A percentile compares a stretch with the other conserved stretches of the same genome.
These are phyloP conservation scores for Moesziomyces sp. DNA, from an alignment of 1,284 basidiomycete species.

Conservation along the genomic window DNA sequence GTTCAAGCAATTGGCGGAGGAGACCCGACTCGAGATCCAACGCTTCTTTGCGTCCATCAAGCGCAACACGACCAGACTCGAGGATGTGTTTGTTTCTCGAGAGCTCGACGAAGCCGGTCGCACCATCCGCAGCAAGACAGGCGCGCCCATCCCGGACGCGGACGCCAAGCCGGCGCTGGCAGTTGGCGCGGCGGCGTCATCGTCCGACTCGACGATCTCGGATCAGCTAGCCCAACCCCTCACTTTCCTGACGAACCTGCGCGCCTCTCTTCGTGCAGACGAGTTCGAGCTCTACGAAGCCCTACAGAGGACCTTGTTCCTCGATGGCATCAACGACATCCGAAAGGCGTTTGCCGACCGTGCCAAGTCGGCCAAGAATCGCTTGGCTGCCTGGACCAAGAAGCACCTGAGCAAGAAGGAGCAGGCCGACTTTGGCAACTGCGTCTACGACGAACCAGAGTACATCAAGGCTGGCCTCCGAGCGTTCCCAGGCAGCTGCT, in stretches of 20 bases:
- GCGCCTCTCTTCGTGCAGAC: conserved; percentile 39
- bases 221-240: conserved; percentile 36
- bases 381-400: conserved; percentile 51
- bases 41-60: conserved; percentile 58
- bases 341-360: conserved; percentile 56
- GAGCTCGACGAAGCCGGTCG: conserved; percentile 58
- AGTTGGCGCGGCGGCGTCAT: not conserved
- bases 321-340: conserved; percentile 53
- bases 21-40: conserved; percentile 58
- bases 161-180: not conserved
- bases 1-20: conserved; percentile 32
- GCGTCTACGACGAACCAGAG: conserved; percentile 51
- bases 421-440: conserved; percentile 31
- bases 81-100: conserved; percentile 53
- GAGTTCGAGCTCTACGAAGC: conserved; percentile 61
- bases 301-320: conserved; percentile 38
- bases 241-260: conserved; percentile 41
- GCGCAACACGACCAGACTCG: conserved; percentile 41
- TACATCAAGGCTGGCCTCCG: conserved; percentile 42
- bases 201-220: conserved; percentile 17
- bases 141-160: not conserved
- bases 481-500: conserved; percentile 53
- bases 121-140: conserved; percentile 43
- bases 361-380: conserved; percentile 54
- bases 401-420: conserved; percentile 58